Conservation (phyloP, 1,284 basidiomycete species). For the Prillingera fragicola region DNA sequence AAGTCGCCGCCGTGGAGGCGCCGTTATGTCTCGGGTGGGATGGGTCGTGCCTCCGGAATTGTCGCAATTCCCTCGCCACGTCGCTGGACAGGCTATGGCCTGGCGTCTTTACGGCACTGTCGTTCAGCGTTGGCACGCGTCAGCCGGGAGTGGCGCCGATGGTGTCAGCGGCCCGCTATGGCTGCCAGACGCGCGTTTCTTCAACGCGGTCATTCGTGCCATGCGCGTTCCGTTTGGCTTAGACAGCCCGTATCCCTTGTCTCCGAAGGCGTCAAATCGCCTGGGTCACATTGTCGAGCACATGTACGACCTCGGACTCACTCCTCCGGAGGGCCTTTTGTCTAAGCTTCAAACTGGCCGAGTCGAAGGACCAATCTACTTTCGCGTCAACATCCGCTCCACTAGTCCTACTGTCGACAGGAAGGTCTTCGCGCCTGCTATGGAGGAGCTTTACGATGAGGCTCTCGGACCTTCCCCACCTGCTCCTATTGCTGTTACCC, state of each 20-base stretch:
- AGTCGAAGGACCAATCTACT: background rate
- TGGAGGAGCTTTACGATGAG: no score
- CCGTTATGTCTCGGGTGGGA: background rate
- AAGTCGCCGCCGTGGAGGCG: no score
- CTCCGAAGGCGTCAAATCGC: background rate
- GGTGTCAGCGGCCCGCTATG: no score
- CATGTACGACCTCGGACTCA: constrained; percentile 10
- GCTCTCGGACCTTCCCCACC: no score
- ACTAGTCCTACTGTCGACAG: no score
- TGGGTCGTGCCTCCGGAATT: background rate
- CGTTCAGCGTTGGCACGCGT: background rate
- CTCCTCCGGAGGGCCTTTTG: constrained; percentile 6
- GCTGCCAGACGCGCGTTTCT: constrained; percentile 19
- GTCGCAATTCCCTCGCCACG: background rate
- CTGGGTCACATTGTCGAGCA: background rate
- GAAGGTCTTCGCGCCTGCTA: no score
- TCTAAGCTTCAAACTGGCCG: constrained; percentile 2
- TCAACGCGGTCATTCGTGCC: constrained; percentile 17
- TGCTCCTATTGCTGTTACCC: no score
- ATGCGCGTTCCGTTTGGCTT: constrained; percentile 4
- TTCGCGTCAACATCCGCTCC: no score
- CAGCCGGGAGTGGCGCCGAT: background rate
- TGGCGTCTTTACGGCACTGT: background rate
- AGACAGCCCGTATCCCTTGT: background rate
- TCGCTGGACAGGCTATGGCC: constrained; percentile 10